Evolutionary conservation across 306 rosid genomes (phyloP), one percentile per base, ranked within the genome.

Genomic region (Begonia peltatifolia): DNA sequence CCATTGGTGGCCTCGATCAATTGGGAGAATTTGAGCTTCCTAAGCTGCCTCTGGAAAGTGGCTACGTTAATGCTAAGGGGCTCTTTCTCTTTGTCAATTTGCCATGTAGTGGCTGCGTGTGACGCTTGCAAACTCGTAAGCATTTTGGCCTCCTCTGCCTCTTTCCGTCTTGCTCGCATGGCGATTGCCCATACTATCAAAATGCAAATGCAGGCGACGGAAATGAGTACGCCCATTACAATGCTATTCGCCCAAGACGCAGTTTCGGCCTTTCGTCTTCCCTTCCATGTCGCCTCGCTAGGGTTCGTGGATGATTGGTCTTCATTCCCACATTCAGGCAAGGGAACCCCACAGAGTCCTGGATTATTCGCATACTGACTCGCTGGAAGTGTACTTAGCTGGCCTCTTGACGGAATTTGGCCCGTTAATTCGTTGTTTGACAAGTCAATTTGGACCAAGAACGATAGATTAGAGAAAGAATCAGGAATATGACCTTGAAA

Each of bases 1-100:
- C 97, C 97, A 61, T 89, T 89, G 62, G 97, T 89, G 53, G 97
- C 97, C 72, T 89, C 97, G 47, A 89, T 89, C 63, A 89, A 61
- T 59, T 89, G 97, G 42, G 97, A 89, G 71, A 89, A 89, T 54
- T 89, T 89, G 46, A 89, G 97, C 74, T 89, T 89, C 74, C 97
- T 76, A 2, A 89, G 79, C 63, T 89, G 97, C 57, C 97, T 79
- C 50, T 89, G 97, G 66, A 89, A 89, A 62, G 97, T 89, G 41
- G 97, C 97, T 23, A 89, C 97, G 63, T 89, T 89, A 41, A 89
- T 89, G 70, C 97, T 89, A 53, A 89, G 46, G 0, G 97, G 97
- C 56, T 89, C 97, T 68, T 78, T 84, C 79, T 89, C 97, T 59
- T 82, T 89, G 78, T 87, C 97, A 52, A 89, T 89, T 63, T 89